phyloP scores from a whole-genome alignment of 1,284 basidiomycete genomes.

The Marasmius fiardii region DNA sequence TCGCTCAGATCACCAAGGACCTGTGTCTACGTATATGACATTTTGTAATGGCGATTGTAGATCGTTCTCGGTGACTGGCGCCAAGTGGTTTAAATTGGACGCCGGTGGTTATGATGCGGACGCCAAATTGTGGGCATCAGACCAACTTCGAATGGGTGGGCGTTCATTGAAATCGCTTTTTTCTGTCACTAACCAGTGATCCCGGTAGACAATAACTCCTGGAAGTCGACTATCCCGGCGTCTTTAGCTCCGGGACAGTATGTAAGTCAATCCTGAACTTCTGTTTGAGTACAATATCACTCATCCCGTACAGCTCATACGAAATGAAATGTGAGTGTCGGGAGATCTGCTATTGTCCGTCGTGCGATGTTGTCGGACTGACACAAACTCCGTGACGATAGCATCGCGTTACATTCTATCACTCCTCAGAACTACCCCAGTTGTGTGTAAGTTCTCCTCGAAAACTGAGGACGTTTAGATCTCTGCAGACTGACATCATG shows the following conservation, averaged over 20 bases:
- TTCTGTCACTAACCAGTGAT: background rate
- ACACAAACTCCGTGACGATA: constrained; percentile 11
- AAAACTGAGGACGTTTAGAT: background rate
- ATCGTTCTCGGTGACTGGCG: constrained; percentile 28
- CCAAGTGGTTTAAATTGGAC: constrained; percentile 37
- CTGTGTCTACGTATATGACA: constrained; percentile 38
- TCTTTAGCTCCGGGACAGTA: constrained; percentile 33
- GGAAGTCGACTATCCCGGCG: constrained; percentile 32
- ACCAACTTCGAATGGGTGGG: constrained; percentile 30
- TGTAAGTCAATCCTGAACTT: constrained; percentile 22
- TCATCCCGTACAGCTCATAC: constrained; percentile 26
- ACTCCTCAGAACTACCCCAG: constrained; percentile 35
- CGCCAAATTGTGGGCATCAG: constrained; percentile 30
- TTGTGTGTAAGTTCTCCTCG: constrained; percentile 29
- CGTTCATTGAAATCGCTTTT: constrained; percentile 1
- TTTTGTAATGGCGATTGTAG: constrained; percentile 35
- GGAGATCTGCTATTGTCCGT: no score
- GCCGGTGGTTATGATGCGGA: constrained; percentile 30
- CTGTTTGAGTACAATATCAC: background rate
- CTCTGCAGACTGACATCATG: constrained; percentile 4
- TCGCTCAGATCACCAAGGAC: constrained; percentile 34
- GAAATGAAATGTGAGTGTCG: constrained; percentile 33
- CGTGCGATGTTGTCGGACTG: background rate
- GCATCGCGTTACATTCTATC: constrained; percentile 34
- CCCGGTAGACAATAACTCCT: constrained; percentile 27